phyloP scores from a whole-genome alignment of 2,329 filamentous ascomycete species.

The Ascochyta koolunga region DNA sequence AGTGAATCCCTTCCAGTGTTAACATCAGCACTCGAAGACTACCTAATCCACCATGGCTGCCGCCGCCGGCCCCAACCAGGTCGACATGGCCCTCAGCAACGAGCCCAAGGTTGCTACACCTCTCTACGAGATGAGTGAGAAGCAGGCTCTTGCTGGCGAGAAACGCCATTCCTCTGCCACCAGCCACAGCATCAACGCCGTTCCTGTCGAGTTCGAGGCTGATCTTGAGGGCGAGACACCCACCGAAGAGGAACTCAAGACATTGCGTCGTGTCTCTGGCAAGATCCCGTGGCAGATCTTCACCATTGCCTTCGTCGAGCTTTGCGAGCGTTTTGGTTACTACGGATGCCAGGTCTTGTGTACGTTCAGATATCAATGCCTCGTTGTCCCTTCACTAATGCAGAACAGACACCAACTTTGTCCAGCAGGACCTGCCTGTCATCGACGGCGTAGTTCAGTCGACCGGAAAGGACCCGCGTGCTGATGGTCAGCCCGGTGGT shows the following conservation, averaged over 20 bases:
- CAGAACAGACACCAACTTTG: constrained; percentile 47
- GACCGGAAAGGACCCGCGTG: constrained; percentile 37
- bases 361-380: constrained; percentile 40
- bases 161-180: constrained; percentile 29
- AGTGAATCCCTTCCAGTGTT: constrained; percentile 14
- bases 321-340: constrained; percentile 80
- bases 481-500: constrained; percentile 44
- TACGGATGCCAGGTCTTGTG: constrained; percentile 74
- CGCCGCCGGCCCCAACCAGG: constrained; percentile 38
- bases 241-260: constrained; percentile 66
- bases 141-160: constrained; percentile 36
- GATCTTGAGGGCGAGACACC: constrained; percentile 52
- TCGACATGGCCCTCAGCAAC: constrained; percentile 45
- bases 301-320: constrained; percentile 73
- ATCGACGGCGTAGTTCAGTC: constrained; percentile 43
- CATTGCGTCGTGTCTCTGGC: constrained; percentile 68
- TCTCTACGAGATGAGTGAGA: constrained; percentile 42
- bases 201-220: constrained; percentile 40
- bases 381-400: constrained; percentile 6
- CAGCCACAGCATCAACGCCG: constrained; percentile 24
- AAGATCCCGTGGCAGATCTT: constrained; percentile 70
- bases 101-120: constrained; percentile 43
- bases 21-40: constrained; percentile 20
- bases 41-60: constrained; percentile 37
- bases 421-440: constrained; percentile 45